Percentiles rank a stretch among this genome's conserved stretches.
phyloP scores from a whole-genome alignment of 176 grass and related monocot species.

The Oryza australiensis region DNA sequence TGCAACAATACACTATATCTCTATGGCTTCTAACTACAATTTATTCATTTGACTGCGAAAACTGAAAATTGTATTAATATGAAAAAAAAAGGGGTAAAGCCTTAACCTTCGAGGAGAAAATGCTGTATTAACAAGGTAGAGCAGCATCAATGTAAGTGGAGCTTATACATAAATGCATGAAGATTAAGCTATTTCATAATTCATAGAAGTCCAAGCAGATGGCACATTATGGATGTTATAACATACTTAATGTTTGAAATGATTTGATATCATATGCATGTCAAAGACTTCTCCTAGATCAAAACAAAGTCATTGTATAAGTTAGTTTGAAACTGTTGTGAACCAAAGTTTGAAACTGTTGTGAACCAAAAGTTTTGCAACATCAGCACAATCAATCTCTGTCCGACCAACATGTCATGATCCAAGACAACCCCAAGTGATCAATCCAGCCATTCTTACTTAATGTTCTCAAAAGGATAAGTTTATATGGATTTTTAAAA shows the following conservation, averaged over 20 bases:
- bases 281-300: slow-evolving; percentile 2
- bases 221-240: background rate
- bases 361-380: slow-evolving; percentile 17
- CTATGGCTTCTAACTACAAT: background rate
- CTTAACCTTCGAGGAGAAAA: background rate
- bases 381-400: background rate
- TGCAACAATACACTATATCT: slow-evolving; percentile 14
- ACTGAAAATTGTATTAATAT: background rate
- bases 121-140: background rate
- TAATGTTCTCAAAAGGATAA: background rate
- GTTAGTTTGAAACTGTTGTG: slow-evolving; percentile 4
- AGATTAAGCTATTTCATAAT: background rate
- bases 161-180: background rate
- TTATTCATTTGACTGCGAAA: background rate
- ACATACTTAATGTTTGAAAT: background rate
- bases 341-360: background rate
- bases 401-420: background rate
- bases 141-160: background rate
- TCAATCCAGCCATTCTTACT: background rate
- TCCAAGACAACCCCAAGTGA: background rate
- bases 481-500: slow-evolving; percentile 5
- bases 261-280: background rate
- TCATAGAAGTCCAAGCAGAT: background rate
- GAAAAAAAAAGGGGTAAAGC: background rate
- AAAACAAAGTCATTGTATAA: slow-evolving; percentile 20